A percentile compares a stretch with the other conserved stretches of the same genome.
Evolutionary conservation across 768 basidiomycete species (phyloP).

Genomic region (Phanerochaete carnosa): DNA sequence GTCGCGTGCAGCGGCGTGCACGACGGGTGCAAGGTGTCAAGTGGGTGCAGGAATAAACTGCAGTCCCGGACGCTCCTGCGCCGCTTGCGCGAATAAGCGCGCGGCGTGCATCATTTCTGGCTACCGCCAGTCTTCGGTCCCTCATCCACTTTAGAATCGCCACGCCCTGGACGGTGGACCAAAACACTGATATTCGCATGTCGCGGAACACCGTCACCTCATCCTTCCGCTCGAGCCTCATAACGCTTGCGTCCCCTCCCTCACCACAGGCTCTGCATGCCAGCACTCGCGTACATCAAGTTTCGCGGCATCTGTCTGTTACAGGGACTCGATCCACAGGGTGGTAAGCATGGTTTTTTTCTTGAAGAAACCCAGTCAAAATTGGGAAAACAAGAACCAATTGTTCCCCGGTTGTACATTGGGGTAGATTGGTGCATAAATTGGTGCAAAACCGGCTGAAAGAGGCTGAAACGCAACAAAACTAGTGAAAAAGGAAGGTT

Average conservation of each 20-base stretch:
- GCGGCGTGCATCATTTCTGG: not conserved
- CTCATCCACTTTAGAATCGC: too few species aligned
- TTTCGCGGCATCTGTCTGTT: slow-evolving; percentile 30
- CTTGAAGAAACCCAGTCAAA: too few species aligned
- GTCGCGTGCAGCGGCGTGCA: not conserved
- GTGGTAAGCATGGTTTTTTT: slow-evolving; percentile 73
- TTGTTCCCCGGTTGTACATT: too few species aligned
- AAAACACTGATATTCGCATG: too few species aligned
- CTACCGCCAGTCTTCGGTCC: too few species aligned
- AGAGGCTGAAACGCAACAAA: too few species aligned
- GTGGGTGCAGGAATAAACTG: not conserved
- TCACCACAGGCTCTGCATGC: slow-evolving; percentile 10
- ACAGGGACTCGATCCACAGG: slow-evolving; percentile 41
- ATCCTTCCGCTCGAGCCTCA: not conserved
- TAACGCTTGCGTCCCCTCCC: not conserved
- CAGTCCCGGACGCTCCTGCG: not conserved
- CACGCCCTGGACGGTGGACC: too few species aligned
- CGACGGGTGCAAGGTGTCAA: not conserved
- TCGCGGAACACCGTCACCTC: slow-evolving; percentile 3
- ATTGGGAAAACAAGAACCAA: too few species aligned
- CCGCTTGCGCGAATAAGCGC: not conserved
- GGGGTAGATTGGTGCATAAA: slow-evolving; percentile 5
- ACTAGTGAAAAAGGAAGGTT: too few species aligned
- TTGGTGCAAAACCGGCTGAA: not conserved
- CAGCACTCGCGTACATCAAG: slow-evolving; percentile 15